Evolutionary conservation across 495 filamentous ascomycete genomes (phyloP).

Genomic region (Aspergillus sparsus): DNA sequence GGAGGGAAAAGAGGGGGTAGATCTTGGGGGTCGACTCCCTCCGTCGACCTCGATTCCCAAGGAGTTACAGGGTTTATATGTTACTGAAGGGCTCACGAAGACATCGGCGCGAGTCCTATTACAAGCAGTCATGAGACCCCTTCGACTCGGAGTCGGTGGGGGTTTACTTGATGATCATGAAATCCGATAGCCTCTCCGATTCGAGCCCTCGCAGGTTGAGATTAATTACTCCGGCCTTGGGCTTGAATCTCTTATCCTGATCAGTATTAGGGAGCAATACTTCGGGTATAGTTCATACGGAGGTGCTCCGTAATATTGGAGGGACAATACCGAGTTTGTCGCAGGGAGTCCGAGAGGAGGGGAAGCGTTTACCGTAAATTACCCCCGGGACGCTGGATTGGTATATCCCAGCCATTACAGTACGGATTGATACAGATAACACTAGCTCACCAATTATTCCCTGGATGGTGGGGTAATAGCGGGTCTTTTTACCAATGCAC

Average conservation of each 20-base stretch:
- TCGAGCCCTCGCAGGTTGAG: background rate
- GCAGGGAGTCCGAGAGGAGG: background rate
- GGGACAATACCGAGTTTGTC: background rate
- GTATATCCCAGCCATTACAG: background rate
- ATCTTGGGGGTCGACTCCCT: background rate
- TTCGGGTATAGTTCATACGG: background rate
- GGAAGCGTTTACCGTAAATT: background rate
- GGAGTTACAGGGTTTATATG: background rate
- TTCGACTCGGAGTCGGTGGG: background rate
- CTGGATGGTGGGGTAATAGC: background rate
- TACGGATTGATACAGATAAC: background rate
- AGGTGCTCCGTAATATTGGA: background rate
- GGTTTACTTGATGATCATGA: background rate
- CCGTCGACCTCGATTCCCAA: background rate
- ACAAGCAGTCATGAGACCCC: slow-evolving; percentile 1
- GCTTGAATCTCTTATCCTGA: background rate
- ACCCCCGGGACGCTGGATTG: slow-evolving; percentile 1
- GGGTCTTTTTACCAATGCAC: too few species aligned
- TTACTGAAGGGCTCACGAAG: background rate
- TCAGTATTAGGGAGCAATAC: slow-evolving; percentile 1
- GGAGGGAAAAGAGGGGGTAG: slow-evolving; percentile 2
- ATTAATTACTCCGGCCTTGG: background rate
- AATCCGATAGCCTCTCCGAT: background rate
- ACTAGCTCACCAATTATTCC: background rate
- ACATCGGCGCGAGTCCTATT: background rate